Base-by-base conservation (phyloP, 2,329 filamentous ascomycete species). In the Boeremia lycopersici region DNA sequence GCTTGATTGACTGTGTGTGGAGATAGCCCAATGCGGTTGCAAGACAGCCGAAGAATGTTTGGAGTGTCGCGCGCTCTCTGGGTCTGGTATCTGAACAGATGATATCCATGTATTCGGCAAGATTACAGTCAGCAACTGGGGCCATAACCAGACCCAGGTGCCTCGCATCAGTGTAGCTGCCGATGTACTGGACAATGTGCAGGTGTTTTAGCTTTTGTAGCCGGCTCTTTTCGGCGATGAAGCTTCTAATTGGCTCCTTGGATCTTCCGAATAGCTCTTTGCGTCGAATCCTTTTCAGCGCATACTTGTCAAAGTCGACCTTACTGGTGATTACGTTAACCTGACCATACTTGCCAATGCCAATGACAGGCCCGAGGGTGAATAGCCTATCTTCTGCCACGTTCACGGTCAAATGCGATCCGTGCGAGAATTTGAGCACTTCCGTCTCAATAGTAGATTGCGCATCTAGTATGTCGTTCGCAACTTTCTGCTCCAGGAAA, bases 101-200 rank as follows among this genome's bases (percentile, higher is more conserved):
- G 4, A 13, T 10, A 11, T 25, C 9, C 12, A 44, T 26, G 10
- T 42, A 44, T 3, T 33, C 41, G 5, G 4, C 8, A 17, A 44
- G 30, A 26, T 65, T 48, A 26, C 48, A 43, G 5, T 65, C 48
- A 3, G 65, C 68, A 3, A 71, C 62, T 23, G 51, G 69, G 13
- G 53, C 53, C 62, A 73, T 74, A 29, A 76, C 47, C 1, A 76
- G 50, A 6, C 64, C 70, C 13, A 74, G 56, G 30, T 61, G 67
- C 4, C 51, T 49, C 3, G 60, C 51, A 29, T 75, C 73, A 1
- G 71, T 74, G 40, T 71, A 75, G 44, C 68, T 72, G 12, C 59
- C 65, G 13, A 68, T 40, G 2, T 67, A 45, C 13, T 64, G 47
- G 5, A 69, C 60, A 1, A 65, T 52, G 25, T 70, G 67, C 1